Evolutionary conservation across 73 alveolate genomes (phyloP).

Genomic region (Paramecium biaurelia): DNA sequence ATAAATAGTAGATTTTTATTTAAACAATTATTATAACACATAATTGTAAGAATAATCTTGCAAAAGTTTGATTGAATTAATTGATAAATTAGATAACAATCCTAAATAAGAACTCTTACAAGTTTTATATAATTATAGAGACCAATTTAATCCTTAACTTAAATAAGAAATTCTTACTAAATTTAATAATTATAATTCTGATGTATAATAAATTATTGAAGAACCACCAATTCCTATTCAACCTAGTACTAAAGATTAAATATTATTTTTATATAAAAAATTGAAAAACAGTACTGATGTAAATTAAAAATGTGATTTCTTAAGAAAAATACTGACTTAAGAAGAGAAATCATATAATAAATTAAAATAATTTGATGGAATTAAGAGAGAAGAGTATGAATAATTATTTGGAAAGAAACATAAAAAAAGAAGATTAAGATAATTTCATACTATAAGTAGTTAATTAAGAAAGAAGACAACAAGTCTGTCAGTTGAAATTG

Average conservation of each 20-base stretch:
- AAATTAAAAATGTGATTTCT: neutral
- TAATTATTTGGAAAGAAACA: constrained; percentile 32
- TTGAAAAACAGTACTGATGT: neutral
- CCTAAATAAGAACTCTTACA: neutral
- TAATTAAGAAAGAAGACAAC: neutral
- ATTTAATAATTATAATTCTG: neutral
- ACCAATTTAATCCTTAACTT: neutral
- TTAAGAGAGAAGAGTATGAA: neutral
- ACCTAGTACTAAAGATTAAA: neutral
- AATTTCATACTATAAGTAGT: neutral
- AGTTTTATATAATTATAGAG: neutral
- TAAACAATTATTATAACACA: neutral
- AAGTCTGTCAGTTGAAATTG: neutral
- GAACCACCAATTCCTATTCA: neutral
- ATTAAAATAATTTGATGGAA: neutral
- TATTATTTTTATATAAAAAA: neutral
- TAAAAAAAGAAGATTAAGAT: neutral
- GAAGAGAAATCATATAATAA: constrained; percentile 22
- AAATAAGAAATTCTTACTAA: neutral
- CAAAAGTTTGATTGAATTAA: neutral
- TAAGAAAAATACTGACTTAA: neutral
- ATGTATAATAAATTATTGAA: neutral
- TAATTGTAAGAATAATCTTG: neutral
- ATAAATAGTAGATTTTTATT: neutral
- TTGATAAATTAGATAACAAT: neutral